Evolutionary conservation across 371 early-diverging fungal species (phyloP), one percentile per base, ranked within the genome.

Genomic region (Sporodiniella umbellata): DNA sequence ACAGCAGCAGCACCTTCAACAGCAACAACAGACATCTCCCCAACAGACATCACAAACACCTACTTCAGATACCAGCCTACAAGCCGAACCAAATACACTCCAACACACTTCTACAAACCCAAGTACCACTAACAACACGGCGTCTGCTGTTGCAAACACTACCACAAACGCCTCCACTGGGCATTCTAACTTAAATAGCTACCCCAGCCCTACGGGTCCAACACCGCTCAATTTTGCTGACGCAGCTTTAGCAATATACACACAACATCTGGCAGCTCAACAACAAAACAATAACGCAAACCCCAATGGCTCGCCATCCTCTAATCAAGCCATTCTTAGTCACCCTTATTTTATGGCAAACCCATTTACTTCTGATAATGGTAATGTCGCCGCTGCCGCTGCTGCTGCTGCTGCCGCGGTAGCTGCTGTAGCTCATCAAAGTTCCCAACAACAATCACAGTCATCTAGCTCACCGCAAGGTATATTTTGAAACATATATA

Each of bases 231-330:
- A 59, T 23, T 70, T 65, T 48, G 63, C 68, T 14, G 73, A 72
- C 42, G 71, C 77, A 6, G 71, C 73, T 3, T 44, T 72, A 8
- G 70, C 77, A 2, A 25, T 76, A 8, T 76, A 71, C 44, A 53
- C 50, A 22, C 70, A 67, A 11, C 64, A 64, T 8, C 23, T 45
- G 14, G 56, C 56, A 11, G 19, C 12, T 18, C 59, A 53, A 31
- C 52, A 35, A 28, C 21, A 45, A 15, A 26, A 25, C 15, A 33
- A 53, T 24, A 35, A 19, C 18, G 8, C 22, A 24, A 52, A 3
- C 26, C 8, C 40, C 1, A 19, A 2, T 22, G n/a, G 24, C 21
- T 44, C 42, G 24, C 5, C 64, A 25, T 26, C 58, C 15, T 22
- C 66, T 22, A 49, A 40, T 21, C 25, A 37, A 51, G 37, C 40